Evolutionary conservation across 2,329 filamentous ascomycete genomes (phyloP).

Genomic region (Fusarium sp.): DNA sequence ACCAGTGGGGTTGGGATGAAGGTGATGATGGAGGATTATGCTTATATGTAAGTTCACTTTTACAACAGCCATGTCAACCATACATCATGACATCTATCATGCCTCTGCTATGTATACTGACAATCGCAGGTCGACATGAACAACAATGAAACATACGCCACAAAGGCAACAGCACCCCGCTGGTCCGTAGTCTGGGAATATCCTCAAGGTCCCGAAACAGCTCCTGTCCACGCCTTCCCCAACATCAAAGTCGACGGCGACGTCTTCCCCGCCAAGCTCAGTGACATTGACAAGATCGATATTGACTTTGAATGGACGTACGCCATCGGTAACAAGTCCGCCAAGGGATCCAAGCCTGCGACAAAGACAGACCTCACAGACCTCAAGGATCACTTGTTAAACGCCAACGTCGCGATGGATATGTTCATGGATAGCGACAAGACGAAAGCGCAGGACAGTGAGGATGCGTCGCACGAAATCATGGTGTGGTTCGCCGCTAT

Average conservation of each 20-base stretch:
- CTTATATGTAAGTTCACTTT: conserved; percentile 61
- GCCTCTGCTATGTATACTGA: not conserved
- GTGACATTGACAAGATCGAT: conserved; percentile 54
- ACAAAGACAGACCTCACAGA: conserved; percentile 51
- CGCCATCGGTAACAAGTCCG: conserved; percentile 58
- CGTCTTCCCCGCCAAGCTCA: conserved; percentile 58
- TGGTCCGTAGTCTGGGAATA: conserved; percentile 68
- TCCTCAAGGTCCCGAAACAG: conserved; percentile 53
- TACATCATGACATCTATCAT: not conserved
- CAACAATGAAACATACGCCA: conserved; percentile 64
- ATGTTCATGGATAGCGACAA: conserved; percentile 66
- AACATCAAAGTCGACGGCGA: conserved; percentile 62
- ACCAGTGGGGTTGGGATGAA: conserved; percentile 64
- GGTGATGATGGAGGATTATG: conserved; percentile 58
- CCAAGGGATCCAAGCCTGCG: conserved; percentile 55
- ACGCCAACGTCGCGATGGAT: conserved; percentile 69
- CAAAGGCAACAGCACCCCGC: conserved; percentile 59
- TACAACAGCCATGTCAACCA: not conserved
- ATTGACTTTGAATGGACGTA: conserved; percentile 65
- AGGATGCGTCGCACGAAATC: conserved; percentile 62
- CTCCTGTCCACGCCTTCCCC: conserved; percentile 67
- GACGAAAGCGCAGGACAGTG: conserved; percentile 55
- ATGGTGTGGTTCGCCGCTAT: conserved; percentile 68
- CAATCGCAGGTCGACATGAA: conserved; percentile 58
- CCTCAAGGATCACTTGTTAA: conserved; percentile 55